Base-by-base conservation (phyloP, 2,329 filamentous ascomycete species). In the Fusarium annulatum region DNA sequence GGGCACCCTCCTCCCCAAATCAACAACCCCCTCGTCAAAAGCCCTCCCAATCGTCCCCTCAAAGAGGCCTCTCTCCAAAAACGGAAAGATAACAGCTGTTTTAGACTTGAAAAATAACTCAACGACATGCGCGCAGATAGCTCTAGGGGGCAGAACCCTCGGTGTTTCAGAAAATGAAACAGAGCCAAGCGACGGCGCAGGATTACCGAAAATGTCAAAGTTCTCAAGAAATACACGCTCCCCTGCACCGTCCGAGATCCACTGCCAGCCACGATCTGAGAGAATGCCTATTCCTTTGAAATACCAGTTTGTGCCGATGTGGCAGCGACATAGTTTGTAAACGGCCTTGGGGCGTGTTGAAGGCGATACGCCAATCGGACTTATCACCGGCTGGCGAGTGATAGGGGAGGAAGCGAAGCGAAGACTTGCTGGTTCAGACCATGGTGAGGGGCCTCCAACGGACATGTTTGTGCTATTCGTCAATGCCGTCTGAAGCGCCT, bases 231-330 rank as follows among this genome's bases (percentile, higher is more conserved):
- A 74, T 18, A 72, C 57, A 36, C 71, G 72, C 26, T 74, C 58
- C 3, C 71, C 71, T 30, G 71, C 72, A 23, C 71, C 71, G 15
- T 74, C 68, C 6, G 71, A 72, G 14, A 74, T 74, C 71, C 71
- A 74, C 36, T 74, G 63, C 49, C 63, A 55, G 4, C 71, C 71
- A 7, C 71, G 60, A 23, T 61, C 48, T 18, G 71, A 74, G 2
- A 74, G 19, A 12, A 74, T 74, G 1, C 71, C 71, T 19, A 74
- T 68, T 9, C 71, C 71, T 28, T 74, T 74, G 11, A 74, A 74
- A 6, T 74, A 74, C 71, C 71, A 74, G 14, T 74, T 74, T 5
- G 59, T 74, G 8, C 71, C 71, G 18, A 65, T 55, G 28, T 74
- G 71, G 16, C 71, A 70, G 21, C 68, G 64, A 2, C 58, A 61